These are phyloP conservation scores for Trematosphaeria pertusa DNA, from an alignment of 2,329 filamentous ascomycete species.

Conservation along the genomic window DNA sequence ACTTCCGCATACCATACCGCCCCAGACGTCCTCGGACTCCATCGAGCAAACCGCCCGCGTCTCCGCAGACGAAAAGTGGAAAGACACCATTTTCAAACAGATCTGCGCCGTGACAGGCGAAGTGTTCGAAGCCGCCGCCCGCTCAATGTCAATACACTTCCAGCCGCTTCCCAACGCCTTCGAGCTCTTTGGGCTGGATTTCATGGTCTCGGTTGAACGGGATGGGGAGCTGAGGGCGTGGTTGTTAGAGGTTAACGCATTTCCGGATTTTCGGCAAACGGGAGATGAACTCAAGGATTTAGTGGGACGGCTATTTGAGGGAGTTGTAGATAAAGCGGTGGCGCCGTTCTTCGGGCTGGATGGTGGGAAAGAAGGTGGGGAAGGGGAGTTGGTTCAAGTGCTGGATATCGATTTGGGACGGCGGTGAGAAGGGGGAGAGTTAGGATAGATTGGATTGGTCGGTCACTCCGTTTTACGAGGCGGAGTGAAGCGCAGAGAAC, in stretches of 20 bases:
- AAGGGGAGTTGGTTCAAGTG: constrained; percentile 49
- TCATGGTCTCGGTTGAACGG: constrained; percentile 66
- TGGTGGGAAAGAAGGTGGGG: constrained; percentile 16
- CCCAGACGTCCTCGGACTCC: constrained; percentile 22
- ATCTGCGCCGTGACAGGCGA: constrained; percentile 77
- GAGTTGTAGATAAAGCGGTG: constrained; percentile 72
- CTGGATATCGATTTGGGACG: constrained; percentile 57
- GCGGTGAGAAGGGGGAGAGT: constrained; percentile 27
- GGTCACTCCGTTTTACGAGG: no score
- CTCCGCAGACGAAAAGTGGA: constrained; percentile 49
- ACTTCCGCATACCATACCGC: constrained; percentile 54
- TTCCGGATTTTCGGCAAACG: constrained; percentile 94
- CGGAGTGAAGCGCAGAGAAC: no score
- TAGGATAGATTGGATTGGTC: no score
- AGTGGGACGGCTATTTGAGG: constrained; percentile 78
- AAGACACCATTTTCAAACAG: constrained; percentile 71
- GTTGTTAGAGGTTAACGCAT: constrained; percentile 92
- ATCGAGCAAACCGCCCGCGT: not conserved
- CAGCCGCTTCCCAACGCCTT: constrained; percentile 88
- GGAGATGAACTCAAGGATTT: constrained; percentile 75
- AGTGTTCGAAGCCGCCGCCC: constrained; percentile 84
- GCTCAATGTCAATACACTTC: constrained; percentile 88
- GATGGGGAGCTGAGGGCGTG: constrained; percentile 63
- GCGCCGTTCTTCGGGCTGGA: constrained; percentile 68
- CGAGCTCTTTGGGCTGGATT: constrained; percentile 92